Conservation (phyloP, 768 basidiomycete genomes). For the Agrocybe chaxingu region DNA sequence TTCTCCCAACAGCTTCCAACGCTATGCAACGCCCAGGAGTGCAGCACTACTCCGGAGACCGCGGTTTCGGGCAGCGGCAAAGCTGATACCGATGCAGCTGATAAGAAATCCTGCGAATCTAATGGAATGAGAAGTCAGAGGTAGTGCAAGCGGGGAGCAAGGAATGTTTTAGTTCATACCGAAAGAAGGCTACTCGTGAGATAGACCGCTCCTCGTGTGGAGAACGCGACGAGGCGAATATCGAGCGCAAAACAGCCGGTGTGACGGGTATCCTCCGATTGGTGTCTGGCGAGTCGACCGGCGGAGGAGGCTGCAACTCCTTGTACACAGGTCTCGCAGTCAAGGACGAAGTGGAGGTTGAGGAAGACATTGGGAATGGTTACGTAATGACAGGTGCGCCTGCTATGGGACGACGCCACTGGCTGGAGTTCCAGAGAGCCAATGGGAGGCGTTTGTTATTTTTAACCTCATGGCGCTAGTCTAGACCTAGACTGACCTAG, state of each 20-base stretch:
- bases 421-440: conserved; percentile 1
- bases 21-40: conserved; percentile 61
- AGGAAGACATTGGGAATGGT: conserved; percentile 38
- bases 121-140: not conserved
- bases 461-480: conserved; percentile 10
- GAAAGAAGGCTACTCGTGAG: conserved; percentile 83
- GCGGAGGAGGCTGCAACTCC: conserved; percentile 34
- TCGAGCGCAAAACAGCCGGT: conserved; percentile 75
- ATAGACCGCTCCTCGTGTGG: conserved; percentile 80
- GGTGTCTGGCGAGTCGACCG: conserved; percentile 27
- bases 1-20: conserved; percentile 10
- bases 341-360: conserved; percentile 49
- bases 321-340: conserved; percentile 36
- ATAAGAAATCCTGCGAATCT: conserved; percentile 83
- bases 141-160: conserved; percentile 1
- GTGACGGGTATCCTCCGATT: conserved; percentile 77
- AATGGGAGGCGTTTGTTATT: conserved; percentile 16
- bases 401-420: not conserved
- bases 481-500: conserved; percentile 27
- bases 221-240: conserved; percentile 83
- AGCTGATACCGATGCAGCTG: conserved; percentile 77
- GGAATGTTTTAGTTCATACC: conserved; percentile 37
- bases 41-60: conserved; percentile 65
- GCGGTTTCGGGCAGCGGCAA: conserved; percentile 68
- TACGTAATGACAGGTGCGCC: conserved; percentile 8